These are phyloP conservation scores for Exophiala spinifera DNA, from an alignment of 2,329 filamentous ascomycete species.

Conservation along the genomic window DNA sequence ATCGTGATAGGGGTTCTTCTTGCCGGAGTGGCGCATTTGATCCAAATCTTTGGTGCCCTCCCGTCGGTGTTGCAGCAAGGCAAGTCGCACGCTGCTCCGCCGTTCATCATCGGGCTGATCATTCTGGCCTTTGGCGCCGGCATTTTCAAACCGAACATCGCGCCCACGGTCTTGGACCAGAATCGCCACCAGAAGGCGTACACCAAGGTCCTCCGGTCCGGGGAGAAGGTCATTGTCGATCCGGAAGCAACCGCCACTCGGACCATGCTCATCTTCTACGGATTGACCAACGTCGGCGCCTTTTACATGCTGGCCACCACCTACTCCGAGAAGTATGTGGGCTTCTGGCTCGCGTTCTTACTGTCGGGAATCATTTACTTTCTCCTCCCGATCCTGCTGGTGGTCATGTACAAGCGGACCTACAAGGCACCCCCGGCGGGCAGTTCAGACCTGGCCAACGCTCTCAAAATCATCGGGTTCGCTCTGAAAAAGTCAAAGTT, in stretches of 20 bases:
- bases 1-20: slow-evolving; percentile 64
- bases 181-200: slow-evolving; percentile 56
- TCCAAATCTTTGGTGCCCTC: slow-evolving; percentile 64
- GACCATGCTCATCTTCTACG: slow-evolving; percentile 68
- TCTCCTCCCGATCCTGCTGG: neutral
- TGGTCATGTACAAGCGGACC: slow-evolving; percentile 35
- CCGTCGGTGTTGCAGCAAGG: slow-evolving; percentile 30
- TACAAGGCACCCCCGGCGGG: slow-evolving; percentile 35
- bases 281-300: slow-evolving; percentile 67
- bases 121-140: slow-evolving; percentile 72
- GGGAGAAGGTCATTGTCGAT: slow-evolving; percentile 68
- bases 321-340: slow-evolving; percentile 68
- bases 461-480: slow-evolving; percentile 34
- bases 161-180: slow-evolving; percentile 22
- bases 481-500: slow-evolving; percentile 37
- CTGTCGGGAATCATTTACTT: slow-evolving; percentile 65
- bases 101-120: slow-evolving; percentile 62
- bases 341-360: slow-evolving; percentile 70
- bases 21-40: slow-evolving; percentile 63
- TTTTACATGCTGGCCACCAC: slow-evolving; percentile 57
- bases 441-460: slow-evolving; percentile 33
- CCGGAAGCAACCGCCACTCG: slow-evolving; percentile 65
- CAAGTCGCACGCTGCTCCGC: no score
- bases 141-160: slow-evolving; percentile 71
- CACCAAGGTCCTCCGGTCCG: slow-evolving; percentile 48